A percentile compares a stretch with the other conserved stretches of the same genome.
Evolutionary conservation across 176 grass and related monocot genomes (phyloP).

Genomic region (Ananas comosus): DNA sequence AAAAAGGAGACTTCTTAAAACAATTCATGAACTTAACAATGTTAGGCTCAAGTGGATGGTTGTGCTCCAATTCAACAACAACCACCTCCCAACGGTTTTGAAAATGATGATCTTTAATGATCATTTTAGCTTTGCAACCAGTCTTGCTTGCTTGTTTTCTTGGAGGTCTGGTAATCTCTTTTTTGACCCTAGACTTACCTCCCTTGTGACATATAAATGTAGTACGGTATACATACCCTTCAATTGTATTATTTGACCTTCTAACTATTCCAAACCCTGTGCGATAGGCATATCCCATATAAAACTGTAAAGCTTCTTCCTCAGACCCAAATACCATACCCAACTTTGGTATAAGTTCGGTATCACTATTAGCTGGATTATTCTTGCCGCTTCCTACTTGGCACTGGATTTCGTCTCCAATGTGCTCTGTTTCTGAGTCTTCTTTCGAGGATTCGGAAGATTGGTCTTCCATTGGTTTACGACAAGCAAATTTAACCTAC

Average conservation of each 20-base stretch:
- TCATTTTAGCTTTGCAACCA: constrained; percentile 83
- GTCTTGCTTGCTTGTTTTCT: constrained; percentile 80
- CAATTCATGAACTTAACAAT: constrained; percentile 97
- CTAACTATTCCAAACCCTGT: constrained; percentile 79
- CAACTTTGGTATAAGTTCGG: constrained; percentile 25
- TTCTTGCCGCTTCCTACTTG: too few species aligned
- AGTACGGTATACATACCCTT: constrained; percentile 69
- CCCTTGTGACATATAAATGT: constrained; percentile 88
- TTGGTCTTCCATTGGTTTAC: too few species aligned
- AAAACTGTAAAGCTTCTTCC: constrained; percentile 73
- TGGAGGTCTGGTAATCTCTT: constrained; percentile 54
- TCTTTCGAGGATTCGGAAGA: too few species aligned
- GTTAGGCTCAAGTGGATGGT: constrained; percentile 81
- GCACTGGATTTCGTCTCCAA: too few species aligned
- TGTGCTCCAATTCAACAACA: constrained; percentile 73
- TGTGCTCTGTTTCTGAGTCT: too few species aligned
- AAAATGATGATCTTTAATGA: constrained; percentile 53
- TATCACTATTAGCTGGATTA: too few species aligned
- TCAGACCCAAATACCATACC: constrained; percentile 77
- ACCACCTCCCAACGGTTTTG: constrained; percentile 77
- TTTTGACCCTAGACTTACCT: constrained; percentile 77
- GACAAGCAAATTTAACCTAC: too few species aligned
- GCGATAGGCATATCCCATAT: constrained; percentile 67
- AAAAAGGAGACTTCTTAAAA: constrained; percentile 48
- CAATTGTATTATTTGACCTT: constrained; percentile 60